Conservation (phyloP, 306 rosid species). For the Alnus rubra region DNA sequence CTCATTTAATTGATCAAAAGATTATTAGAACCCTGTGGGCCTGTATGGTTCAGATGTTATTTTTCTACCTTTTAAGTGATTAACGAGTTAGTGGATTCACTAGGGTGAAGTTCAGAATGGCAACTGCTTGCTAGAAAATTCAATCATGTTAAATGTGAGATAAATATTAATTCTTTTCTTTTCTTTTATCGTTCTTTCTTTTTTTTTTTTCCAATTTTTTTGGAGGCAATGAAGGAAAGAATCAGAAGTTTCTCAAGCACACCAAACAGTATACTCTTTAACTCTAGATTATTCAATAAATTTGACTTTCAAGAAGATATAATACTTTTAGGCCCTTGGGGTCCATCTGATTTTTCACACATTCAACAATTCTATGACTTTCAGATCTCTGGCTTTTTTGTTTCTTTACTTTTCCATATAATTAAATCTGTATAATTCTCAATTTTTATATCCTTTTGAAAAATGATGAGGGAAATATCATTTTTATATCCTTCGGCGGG, state of each 20-base stretch:
- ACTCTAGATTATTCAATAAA: not conserved
- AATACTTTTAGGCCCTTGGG: not conserved
- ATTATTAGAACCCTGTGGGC: not conserved
- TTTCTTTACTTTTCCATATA: not conserved
- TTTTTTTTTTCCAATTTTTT: not conserved
- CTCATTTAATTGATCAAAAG: not conserved
- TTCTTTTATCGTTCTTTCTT: too few species aligned
- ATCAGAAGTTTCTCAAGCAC: not conserved
- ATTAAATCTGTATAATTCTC: not conserved
- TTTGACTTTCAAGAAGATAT: not conserved
- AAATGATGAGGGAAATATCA: not conserved
- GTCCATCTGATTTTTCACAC: not conserved
- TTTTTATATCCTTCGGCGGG: not conserved
- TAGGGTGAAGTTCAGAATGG: not conserved
- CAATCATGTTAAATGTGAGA: not conserved
- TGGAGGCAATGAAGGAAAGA: not conserved
- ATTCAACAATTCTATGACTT: not conserved
- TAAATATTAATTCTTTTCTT: not conserved
- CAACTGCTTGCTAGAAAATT: not conserved
- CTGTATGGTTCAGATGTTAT: not conserved
- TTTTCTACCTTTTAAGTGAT: not conserved
- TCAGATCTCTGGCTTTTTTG: not conserved
- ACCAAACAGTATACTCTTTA: not conserved
- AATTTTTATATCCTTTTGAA: not conserved
- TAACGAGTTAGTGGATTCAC: not conserved